These are phyloP conservation scores for Apocynum venetum DNA, from an alignment of 257 asterid species.

Conservation along the genomic window DNA sequence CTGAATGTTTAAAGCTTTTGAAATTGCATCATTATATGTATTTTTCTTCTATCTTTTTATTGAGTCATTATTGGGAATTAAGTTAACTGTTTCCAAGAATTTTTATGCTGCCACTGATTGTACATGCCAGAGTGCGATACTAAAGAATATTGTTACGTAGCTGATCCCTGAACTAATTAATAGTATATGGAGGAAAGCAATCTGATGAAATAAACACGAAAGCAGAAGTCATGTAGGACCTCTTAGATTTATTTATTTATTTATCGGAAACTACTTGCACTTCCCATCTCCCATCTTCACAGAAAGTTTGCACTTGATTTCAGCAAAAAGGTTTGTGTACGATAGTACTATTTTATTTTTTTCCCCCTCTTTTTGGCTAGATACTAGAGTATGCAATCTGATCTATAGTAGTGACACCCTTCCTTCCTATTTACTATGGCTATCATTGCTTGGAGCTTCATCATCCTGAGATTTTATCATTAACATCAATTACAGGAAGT, in stretches of 20 bases:
- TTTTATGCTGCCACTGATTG: not conserved
- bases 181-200: not conserved
- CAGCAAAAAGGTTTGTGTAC: not conserved
- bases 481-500: not conserved
- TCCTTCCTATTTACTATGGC: not conserved
- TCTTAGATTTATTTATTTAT: not conserved
- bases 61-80: too few relatives aligned
- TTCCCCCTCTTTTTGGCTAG: not conserved
- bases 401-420: not conserved
- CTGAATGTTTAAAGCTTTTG: not conserved
- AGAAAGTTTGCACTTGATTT: not conserved
- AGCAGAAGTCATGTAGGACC: not conserved
- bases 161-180: not conserved
- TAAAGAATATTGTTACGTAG: not conserved
- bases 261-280: not conserved
- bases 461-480: not conserved
- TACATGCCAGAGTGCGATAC: not conserved
- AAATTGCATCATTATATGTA: not conserved
- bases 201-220: not conserved
- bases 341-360: too few relatives aligned
- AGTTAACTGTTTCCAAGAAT: slow-evolving; percentile 5
- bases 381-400: not conserved
- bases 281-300: not conserved
- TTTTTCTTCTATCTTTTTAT: not conserved
- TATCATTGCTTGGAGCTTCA: not conserved